Percentiles rank a stretch among this genome's conserved stretches.
Evolutionary conservation across 148 eudicot genomes (phyloP).

Genomic region (Silene latifolia): DNA sequence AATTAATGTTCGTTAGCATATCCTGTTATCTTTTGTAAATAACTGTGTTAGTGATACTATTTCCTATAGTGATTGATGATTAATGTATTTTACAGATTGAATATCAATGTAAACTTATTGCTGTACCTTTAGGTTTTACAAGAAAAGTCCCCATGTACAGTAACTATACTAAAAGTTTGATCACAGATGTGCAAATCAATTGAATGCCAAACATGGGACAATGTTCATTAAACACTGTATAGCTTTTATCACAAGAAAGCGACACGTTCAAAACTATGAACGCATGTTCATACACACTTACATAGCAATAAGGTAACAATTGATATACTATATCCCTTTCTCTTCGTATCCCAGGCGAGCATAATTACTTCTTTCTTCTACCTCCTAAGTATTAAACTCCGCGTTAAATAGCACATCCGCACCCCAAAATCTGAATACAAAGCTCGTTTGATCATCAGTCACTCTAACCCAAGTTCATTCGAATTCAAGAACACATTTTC

Average conservation of each 20-base stretch:
- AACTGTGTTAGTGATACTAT: not conserved
- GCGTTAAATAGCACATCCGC: too few species aligned
- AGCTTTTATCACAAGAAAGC: not conserved
- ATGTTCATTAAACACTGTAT: not conserved
- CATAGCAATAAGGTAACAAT: not conserved
- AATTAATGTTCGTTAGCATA: too few species aligned
- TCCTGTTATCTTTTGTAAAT: not conserved
- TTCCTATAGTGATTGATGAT: slow-evolving; percentile 5
- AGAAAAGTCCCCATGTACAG: not conserved
- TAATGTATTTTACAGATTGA: not conserved
- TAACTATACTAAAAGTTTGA: not conserved
- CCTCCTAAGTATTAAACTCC: too few species aligned
- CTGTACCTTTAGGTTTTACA: not conserved
- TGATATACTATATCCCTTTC: too few species aligned
- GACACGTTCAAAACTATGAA: too few species aligned
- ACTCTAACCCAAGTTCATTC: too few species aligned
- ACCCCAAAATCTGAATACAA: too few species aligned
- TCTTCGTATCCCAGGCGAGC: too few species aligned
- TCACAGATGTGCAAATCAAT: not conserved
- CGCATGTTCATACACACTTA: slow-evolving; percentile 1
- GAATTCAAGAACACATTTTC: too few species aligned
- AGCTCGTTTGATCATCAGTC: too few species aligned
- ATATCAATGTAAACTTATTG: not conserved
- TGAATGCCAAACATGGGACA: not conserved
- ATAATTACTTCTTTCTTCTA: too few species aligned